Conservation (phyloP, 2,329 filamentous ascomycete genomes). For the Microdochium nivale region DNA sequence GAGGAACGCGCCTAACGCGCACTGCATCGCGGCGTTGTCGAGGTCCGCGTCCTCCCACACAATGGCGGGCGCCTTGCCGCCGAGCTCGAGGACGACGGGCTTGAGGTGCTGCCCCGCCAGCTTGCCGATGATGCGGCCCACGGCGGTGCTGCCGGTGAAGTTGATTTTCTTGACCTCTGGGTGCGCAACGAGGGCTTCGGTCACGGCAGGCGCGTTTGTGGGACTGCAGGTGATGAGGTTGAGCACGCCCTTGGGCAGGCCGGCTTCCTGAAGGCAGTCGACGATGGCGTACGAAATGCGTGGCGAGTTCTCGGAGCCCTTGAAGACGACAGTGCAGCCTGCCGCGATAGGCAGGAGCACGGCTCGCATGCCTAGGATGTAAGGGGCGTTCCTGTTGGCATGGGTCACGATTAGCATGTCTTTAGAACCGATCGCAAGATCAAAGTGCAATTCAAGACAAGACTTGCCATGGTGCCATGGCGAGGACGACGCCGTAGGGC, state of each 20-base stretch:
- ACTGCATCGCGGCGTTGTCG: slow-evolving; percentile 49
- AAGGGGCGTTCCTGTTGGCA: slow-evolving; percentile 30
- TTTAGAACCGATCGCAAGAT: not conserved
- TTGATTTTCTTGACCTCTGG: slow-evolving; percentile 57
- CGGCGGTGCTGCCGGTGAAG: slow-evolving; percentile 59
- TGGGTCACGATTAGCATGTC: slow-evolving; percentile 4
- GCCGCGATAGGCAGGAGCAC: slow-evolving; percentile 53
- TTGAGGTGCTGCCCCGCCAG: slow-evolving; percentile 58
- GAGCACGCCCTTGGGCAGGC: slow-evolving; percentile 55
- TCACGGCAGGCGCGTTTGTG: slow-evolving; percentile 49
- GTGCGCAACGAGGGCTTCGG: slow-evolving; percentile 51
- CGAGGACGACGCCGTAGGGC: slow-evolving; percentile 57
- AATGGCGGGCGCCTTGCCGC: slow-evolving; percentile 60
- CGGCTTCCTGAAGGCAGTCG: slow-evolving; percentile 51
- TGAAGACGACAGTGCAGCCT: slow-evolving; percentile 56
- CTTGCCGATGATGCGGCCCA: slow-evolving; percentile 55
- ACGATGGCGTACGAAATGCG: slow-evolving; percentile 47
- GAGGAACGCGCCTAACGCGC: slow-evolving; percentile 50
- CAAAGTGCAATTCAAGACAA: not conserved
- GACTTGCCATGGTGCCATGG: slow-evolving; percentile 57
- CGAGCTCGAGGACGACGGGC: slow-evolving; percentile 59
- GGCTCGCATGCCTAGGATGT: slow-evolving; percentile 30
- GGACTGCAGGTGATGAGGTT: slow-evolving; percentile 54
- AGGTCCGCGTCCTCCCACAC: slow-evolving; percentile 61
- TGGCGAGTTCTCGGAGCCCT: slow-evolving; percentile 52